Base-by-base conservation (phyloP, 163 green algal species). In the Scenedesmus sp. region DNA sequence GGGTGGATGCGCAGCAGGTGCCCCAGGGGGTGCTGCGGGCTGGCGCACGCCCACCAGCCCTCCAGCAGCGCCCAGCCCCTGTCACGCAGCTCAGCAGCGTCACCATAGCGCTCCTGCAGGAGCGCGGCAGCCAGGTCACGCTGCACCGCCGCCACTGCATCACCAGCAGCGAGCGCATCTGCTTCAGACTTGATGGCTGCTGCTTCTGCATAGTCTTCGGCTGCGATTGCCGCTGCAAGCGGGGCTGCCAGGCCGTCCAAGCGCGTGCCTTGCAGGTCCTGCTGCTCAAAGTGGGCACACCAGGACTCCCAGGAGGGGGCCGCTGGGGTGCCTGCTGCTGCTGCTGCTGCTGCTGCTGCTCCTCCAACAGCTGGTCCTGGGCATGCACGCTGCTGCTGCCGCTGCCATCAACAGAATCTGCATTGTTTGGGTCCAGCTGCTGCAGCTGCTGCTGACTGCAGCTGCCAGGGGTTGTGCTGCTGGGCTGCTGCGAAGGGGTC, bases 21-120 rank as follows among this genome's bases (percentile, higher is more conserved):
- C 65, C 95, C 89, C 72, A 49, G 59, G 30, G 96, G 92, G 92
- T 98, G 95, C 33, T 93, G 92, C 12, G 94, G 92, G 35, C 85
- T 92, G 12, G 85, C 86, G 53, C 94, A 95, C 0, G 93, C 90
- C 97, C 97, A 99, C 97, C 97, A 99, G 70, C 97, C 97, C 33
- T 94, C 35, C 85, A 98, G 79, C 1, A 94, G 88, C 9, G 90
- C 89, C 0, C 92, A 87, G 30, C 93, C 93, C 37, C 91, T 76
- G 92, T 99, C 97, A 10, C 96, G 89, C 76, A 98, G 89, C 46
- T 73, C 59, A 1, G 96, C 95, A 12, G 97, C 97, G 9, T 91
- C 90, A n/a, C 68, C 88, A 73, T 97, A 98, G 43, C 93, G 84
- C 93, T 98, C 96, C 30, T 93, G n/a, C 18, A 90, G 61, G 49